Percentiles rank a stretch among this genome's conserved stretches.
Conservation (phyloP, 202 grass and related monocot genomes). For the Schoenoplectus tabernaemontani region DNA sequence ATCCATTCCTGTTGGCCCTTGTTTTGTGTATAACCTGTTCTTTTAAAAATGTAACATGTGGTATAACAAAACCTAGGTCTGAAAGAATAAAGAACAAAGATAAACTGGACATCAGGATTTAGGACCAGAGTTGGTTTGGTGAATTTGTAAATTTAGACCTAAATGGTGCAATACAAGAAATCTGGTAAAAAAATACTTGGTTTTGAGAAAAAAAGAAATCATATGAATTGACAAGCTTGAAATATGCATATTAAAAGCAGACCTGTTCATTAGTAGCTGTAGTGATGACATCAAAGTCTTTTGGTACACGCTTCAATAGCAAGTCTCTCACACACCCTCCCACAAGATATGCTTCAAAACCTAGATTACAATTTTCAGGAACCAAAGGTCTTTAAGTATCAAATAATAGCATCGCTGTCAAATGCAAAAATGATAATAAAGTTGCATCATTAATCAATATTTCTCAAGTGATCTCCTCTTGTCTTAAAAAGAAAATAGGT, state of each 20-base stretch:
- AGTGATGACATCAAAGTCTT: slow-evolving; percentile 93
- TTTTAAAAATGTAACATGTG: not conserved
- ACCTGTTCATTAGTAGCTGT: slow-evolving; percentile 77
- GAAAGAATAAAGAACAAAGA: not conserved
- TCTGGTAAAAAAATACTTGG: not conserved
- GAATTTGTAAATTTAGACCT: not conserved
- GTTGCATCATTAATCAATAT: not conserved
- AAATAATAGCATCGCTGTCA: not conserved
- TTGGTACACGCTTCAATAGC: slow-evolving; percentile 61
- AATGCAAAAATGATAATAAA: slow-evolving; percentile 14
- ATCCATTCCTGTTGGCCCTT: not conserved
- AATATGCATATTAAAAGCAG: slow-evolving; percentile 9
- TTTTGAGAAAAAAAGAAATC: not conserved
- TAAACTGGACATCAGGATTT: not conserved
- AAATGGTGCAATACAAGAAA: not conserved
- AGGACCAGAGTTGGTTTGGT: not conserved
- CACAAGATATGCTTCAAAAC: slow-evolving; percentile 86
- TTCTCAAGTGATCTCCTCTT: slow-evolving; percentile 10
- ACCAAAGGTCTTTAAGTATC: slow-evolving; percentile 24
- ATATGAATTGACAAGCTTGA: not conserved
- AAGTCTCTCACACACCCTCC: slow-evolving; percentile 90
- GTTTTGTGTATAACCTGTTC: not conserved
- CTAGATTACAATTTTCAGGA: slow-evolving; percentile 28
- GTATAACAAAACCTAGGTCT: not conserved
- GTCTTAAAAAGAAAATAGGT: not conserved